Base-by-base conservation (phyloP, 495 filamentous ascomycete genomes). In the Aspergillus nidulans region DNA sequence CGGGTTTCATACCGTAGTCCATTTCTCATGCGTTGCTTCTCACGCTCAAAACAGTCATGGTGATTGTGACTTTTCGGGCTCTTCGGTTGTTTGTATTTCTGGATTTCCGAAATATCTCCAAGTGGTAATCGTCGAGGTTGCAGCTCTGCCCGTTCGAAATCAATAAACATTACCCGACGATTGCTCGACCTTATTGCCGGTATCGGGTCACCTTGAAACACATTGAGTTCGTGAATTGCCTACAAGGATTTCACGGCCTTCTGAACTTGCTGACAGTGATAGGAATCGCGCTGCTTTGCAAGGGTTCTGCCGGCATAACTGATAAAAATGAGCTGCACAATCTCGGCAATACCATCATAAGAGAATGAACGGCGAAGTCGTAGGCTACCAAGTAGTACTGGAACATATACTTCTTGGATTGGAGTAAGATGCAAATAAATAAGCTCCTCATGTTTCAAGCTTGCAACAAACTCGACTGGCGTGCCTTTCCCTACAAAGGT, bases 401-500 rank as follows among this genome's bases (percentile, higher is more conserved):
- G 70, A 39, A 73, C 66, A 57, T 58, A 52, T 28, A 55, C 51
- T 21, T 70, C 70, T 63, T 75, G 63, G 34, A 71, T 59, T 20
- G 65, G 58, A 39, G 53, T 32, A 40, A 75, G 72, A 46, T 26
- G 58, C 9, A 61, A 52, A 45, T 76, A 76, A 10, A 75, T 51
- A 15, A 53, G 45, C 53, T 68, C 63, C 63, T 76, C 71, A 21
- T 65, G 52, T 36, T 55, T 40, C 6, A 63, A 57, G 46, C 51
- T 45, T 25, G 50, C 26, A 24, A 68, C 55, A 55, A 69, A 68
- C 36, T 63, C 53, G 6, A 58, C 36, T 12, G 55, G 56, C 23
- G 60, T 63, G 50, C 69, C 71, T 61, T 81, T 81, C 15, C 72
- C 75, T 13, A 75, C 71, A 50, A 79, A 60, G 26, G 72, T 78